These are phyloP conservation scores for Lachancea dasiensis DNA, from an alignment of 805 yeast genomes.

Conservation along the genomic window DNA sequence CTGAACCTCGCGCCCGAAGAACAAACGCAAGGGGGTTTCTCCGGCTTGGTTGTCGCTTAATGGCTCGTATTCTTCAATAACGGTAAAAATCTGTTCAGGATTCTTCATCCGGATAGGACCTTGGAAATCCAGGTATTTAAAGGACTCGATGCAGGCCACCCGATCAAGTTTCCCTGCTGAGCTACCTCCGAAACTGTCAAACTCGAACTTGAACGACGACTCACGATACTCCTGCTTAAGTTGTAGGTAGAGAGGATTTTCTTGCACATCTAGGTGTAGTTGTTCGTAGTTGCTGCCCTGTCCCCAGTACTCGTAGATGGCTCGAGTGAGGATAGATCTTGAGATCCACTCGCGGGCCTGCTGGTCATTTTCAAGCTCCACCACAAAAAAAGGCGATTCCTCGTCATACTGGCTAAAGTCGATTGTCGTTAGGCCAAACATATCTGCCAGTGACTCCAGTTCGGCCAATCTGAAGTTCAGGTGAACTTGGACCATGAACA, in stretches of 20 bases:
- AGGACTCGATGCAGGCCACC: constrained; percentile 61
- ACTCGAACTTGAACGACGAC: constrained; percentile 71
- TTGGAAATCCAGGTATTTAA: constrained; percentile 60
- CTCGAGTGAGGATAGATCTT: constrained; percentile 64
- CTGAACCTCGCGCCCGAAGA: constrained; percentile 72
- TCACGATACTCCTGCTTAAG: constrained; percentile 33
- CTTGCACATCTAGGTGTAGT: constrained; percentile 45
- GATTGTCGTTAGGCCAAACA: constrained; percentile 43
- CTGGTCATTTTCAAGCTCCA: constrained; percentile 58
- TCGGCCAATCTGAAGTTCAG: constrained; percentile 76
- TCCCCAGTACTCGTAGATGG: constrained; percentile 81
- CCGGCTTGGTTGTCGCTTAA: constrained; percentile 39
- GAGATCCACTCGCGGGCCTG: constrained; percentile 58
- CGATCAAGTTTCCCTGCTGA: constrained; percentile 39
- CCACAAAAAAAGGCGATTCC: constrained; percentile 62
- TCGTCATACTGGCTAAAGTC: constrained; percentile 57
- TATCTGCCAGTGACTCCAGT: constrained; percentile 73
- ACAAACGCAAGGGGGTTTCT: constrained; percentile 47
- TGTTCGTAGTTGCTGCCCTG: constrained; percentile 49
- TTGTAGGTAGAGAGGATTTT: constrained; percentile 21
- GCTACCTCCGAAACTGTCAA: constrained; percentile 71
- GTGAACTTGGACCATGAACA: constrained; percentile 84
- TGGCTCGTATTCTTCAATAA: constrained; percentile 69
- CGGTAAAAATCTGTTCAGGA: constrained; percentile 63
- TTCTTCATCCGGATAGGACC: constrained; percentile 76